Evolutionary conservation across 2,329 filamentous ascomycete genomes (phyloP), one percentile per base, ranked within the genome.

Genomic region (Mariannaea sp.): DNA sequence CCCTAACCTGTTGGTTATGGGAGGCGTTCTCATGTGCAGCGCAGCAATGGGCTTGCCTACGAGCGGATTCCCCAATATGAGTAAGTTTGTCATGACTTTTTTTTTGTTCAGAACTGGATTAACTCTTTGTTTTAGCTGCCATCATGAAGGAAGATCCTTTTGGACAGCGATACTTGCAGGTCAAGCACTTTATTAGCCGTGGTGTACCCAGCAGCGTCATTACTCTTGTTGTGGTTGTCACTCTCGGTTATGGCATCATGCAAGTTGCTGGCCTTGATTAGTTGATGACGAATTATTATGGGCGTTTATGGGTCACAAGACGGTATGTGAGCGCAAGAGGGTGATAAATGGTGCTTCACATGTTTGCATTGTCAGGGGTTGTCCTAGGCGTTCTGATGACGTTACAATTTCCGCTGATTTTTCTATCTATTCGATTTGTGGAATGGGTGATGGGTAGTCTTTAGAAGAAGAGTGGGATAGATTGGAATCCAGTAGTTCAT

Each of bases 141-240:
- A 97, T 99, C 67, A 97, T 99, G 94, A 97, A 97, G 80, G 94
- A 99, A 75, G 93, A 99, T 66, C 83, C 90, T 0, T 95, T 92
- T 0, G 94, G 94, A 7, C 90, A 96, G 70, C 82, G 94, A 50
- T 99, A 99, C 69, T 81, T 99, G 48, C 81, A 88, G 55, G 95
- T 99, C 46, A 89, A 89, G 69, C 94, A 99, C 71, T 99, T 99
- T 73, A 87, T 99, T 67, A 95, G 89, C 45, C 80, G 92, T n/a
- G 94, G 94, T 67, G 84, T 99, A 30, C 93, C 94, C 1, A 87
- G 89, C 68, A 95, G 89, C 72, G 70, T 97, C 29, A 78, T 97
- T 49, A 87, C 92, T 1, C 87, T 96, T 62, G 71, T 80, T 0
- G 89, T 99, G 8, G 87, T 97, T 35, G 81, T 97, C 22, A 93